phyloP scores from a whole-genome alignment of 148 eudicot genomes.

The Rhododendron mucronatum region DNA sequence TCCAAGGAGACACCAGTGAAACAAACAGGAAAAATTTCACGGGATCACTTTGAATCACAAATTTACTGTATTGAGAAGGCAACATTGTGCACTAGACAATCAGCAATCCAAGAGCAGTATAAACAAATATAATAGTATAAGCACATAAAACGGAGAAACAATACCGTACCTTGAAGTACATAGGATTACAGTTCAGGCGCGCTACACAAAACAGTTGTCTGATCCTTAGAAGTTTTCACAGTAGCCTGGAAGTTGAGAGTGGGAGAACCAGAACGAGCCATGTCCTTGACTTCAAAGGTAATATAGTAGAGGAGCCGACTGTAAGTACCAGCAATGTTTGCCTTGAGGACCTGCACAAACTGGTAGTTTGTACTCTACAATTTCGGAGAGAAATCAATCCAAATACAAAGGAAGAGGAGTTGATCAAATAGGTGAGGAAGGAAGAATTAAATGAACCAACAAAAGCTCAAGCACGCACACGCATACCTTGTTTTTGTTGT shows the following conservation, averaged over 20 bases:
- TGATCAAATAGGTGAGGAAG: not conserved
- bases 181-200: too few species aligned
- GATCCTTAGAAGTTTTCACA: not conserved
- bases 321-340: not conserved
- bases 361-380: not conserved
- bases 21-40: too few species aligned
- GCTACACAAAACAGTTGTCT: too few species aligned
- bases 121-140: too few species aligned
- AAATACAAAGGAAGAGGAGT: not conserved
- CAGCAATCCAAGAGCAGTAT: too few species aligned
- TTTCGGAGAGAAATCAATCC: not conserved
- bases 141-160: too few species aligned
- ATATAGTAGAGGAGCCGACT: not conserved
- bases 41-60: too few species aligned
- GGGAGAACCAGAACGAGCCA: not conserved
- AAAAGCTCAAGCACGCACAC: not conserved
- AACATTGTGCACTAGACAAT: too few species aligned
- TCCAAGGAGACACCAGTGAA: too few species aligned
- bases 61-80: too few species aligned
- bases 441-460: not conserved
- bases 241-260: not conserved
- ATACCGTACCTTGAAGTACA: too few species aligned
- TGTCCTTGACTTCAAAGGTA: not conserved
- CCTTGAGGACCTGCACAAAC: conserved; percentile 1
- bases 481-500: not conserved